These are phyloP conservation scores for Platanthera zijinensis DNA, from an alignment of 106 monocot species.

Conservation along the genomic window DNA sequence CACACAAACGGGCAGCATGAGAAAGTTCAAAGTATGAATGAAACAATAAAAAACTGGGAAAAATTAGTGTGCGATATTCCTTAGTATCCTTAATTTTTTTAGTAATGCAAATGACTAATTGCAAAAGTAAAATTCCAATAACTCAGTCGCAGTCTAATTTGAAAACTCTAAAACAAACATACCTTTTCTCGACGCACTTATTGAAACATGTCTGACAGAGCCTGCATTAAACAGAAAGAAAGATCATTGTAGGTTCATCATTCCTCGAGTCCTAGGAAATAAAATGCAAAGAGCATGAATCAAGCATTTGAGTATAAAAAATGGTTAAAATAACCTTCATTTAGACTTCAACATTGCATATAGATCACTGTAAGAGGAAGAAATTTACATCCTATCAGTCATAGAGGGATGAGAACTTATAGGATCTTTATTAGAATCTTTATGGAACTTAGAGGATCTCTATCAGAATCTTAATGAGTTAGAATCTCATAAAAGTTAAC, in stretches of 20 bases:
- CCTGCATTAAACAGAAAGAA: conserved; percentile 32
- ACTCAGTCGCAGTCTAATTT: not conserved
- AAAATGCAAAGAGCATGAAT: not conserved
- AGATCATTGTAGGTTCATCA: not conserved
- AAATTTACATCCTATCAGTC: not conserved
- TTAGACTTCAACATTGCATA: not conserved
- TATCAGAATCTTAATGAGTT: no score
- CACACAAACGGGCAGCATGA: not conserved
- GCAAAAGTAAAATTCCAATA: not conserved
- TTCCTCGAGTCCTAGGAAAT: not conserved
- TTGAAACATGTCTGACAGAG: conserved; percentile 85
- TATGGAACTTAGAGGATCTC: no score
- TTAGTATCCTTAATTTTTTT: not conserved
- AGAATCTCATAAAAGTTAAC: no score
- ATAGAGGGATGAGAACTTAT: not conserved
- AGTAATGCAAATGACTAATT: not conserved
- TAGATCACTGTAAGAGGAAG: not conserved
- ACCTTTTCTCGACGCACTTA: conserved; percentile 92
- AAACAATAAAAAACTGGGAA: not conserved
- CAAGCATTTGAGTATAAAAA: not conserved
- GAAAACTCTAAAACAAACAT: conserved; percentile 8
- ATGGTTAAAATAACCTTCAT: not conserved
- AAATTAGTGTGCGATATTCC: not conserved
- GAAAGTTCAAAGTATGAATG: not conserved
- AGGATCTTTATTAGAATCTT: no score